Base-by-base conservation (phyloP, 345 rosid genomes). In the Conringia planisiliqua region DNA sequence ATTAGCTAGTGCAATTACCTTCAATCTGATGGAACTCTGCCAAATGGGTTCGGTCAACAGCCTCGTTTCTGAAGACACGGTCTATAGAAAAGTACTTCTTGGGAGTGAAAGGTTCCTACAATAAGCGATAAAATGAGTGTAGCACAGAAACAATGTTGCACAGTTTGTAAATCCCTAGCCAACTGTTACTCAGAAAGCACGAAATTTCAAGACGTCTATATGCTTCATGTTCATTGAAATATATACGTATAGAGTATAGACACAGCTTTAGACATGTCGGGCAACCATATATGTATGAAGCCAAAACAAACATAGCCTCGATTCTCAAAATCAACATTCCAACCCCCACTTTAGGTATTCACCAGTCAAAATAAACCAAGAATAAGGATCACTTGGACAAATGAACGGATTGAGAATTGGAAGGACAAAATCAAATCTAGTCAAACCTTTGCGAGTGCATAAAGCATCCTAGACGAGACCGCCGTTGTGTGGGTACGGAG, bases 1-100 rank as follows among this genome's bases (percentile, higher is more conserved):
- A 33, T 64, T 67, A 57, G 48, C 64, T 55, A 55, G 22, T 35
- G 60, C 29, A 55, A n/a, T 35, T 85, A 94, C 98, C 97, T 90
- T 95, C 98, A 57, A 95, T 90, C 79, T 95, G 98, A 82, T 95
- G 97, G 72, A 95, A 95, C 79, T 95, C 98, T 43, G 99, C 99
- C 24, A 95, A 89, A 82, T 90, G 99, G 50, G 97, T 95, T 30
- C 89, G 85, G 68, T 95, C 99, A 16, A 95, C 97, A 17, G 99
- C 96, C 82, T 95, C 99, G 70, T 95, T 95, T 81, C 99, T 87
- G 88, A 92, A 95, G 62, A 95, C 99, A 66, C 99, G 96, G 61
- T 95, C 97, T 11, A 95, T 95, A 0, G 98, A 95, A 84, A 87
- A 95, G 83, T 89, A 95, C 74, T 84, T 90, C 83, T 95, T 92